Percentiles rank a stretch among this genome's conserved stretches.
Evolutionary conservation across 768 basidiomycete genomes (phyloP).

Genomic region (Boletellus ananas): DNA sequence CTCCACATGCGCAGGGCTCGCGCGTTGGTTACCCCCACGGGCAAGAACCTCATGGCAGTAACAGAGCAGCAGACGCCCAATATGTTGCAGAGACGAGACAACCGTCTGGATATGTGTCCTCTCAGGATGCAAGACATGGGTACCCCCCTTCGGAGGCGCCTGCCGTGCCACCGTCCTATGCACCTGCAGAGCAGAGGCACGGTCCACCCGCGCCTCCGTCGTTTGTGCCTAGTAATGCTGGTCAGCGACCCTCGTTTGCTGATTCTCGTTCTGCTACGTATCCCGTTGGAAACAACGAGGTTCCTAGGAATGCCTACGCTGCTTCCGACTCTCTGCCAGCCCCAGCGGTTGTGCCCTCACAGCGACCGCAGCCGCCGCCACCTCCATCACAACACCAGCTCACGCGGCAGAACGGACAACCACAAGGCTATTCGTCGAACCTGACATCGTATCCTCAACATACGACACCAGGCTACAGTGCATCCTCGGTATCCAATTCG

Average conservation of each 20-base stretch:
- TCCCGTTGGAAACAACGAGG: constrained; percentile 4
- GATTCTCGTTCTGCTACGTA: constrained; percentile 23
- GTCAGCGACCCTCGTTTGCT: constrained; percentile 19
- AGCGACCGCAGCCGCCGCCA: constrained; percentile 15
- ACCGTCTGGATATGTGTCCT: constrained; percentile 15
- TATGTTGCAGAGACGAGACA: constrained; percentile 22
- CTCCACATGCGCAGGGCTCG: constrained; percentile 14
- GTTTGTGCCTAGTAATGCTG: constrained; percentile 14
- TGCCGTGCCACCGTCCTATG: constrained; percentile 13
- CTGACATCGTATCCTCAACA: constrained; percentile 16
- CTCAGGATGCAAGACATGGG: constrained; percentile 20
- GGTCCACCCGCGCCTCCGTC: constrained; percentile 8
- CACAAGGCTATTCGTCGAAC: constrained; percentile 16
- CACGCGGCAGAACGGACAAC: constrained; percentile 16
- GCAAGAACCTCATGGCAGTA: constrained; percentile 17
- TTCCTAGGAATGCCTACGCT: constrained; percentile 12
- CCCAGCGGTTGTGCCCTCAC: constrained; percentile 15
- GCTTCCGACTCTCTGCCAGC: constrained; percentile 15
- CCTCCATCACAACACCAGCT: constrained; percentile 18
- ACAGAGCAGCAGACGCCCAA: constrained; percentile 1
- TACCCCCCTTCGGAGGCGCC: constrained; percentile 18
- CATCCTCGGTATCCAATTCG: constrained; percentile 17
- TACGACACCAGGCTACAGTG: constrained; percentile 9
- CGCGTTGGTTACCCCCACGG: constrained; percentile 13
- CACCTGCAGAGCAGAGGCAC: constrained; percentile 19